Evolutionary conservation across 75 land plant genomes (phyloP).

Genomic region (Cryptomeria japonica): DNA sequence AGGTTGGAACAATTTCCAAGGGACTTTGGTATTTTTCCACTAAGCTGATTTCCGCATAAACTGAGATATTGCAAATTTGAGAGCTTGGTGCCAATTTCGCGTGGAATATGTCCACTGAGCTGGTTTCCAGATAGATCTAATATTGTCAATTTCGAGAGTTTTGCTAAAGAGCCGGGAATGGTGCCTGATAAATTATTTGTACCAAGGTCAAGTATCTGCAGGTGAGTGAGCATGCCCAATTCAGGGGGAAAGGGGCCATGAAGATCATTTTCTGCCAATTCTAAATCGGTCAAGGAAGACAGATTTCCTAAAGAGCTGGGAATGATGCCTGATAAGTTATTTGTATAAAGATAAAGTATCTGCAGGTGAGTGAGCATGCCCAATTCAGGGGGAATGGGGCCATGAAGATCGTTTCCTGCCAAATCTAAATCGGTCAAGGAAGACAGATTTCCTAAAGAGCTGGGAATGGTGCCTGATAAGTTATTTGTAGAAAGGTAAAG

Average conservation of each 20-base stretch:
- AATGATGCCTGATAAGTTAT: constrained; percentile 40
- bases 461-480: too few species aligned
- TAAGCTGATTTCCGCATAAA: constrained; percentile 43
- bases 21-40: constrained; percentile 38
- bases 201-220: constrained; percentile 36
- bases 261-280: constrained; percentile 38
- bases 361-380: constrained; percentile 38
- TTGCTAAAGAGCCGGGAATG: constrained; percentile 49
- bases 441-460: constrained; percentile 29
- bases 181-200: constrained; percentile 46
- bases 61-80: constrained; percentile 35
- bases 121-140: constrained; percentile 37
- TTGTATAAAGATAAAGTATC: constrained; percentile 36
- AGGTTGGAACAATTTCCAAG: constrained; percentile 42
- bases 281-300: constrained; percentile 30
- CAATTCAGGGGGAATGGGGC: constrained; percentile 50
- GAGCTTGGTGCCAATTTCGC: constrained; percentile 36
- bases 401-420: constrained; percentile 42
- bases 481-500: too few species aligned
- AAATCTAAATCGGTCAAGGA: constrained; percentile 41
- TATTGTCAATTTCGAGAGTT: constrained; percentile 23
- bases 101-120: constrained; percentile 50
- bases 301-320: constrained; percentile 28
- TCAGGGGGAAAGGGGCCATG: constrained; percentile 52
- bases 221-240: constrained; percentile 36